Evolutionary conservation across 2,329 filamentous ascomycete species (phyloP).

Genomic region (Macrophomina tecta): DNA sequence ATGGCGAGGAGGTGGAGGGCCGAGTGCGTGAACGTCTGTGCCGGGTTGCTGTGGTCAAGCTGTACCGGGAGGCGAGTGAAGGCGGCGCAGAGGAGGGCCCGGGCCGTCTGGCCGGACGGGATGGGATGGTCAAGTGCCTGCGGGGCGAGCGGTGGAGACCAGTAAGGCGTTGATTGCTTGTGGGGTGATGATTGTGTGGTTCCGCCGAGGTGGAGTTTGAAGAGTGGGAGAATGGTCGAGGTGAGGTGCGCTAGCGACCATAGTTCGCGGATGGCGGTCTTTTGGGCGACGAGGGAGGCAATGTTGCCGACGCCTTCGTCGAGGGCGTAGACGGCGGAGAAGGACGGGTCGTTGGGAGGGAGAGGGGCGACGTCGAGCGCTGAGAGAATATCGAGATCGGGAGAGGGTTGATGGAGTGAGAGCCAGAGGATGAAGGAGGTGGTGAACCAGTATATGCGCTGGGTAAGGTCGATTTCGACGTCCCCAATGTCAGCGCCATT

Average conservation of each 20-base stretch:
- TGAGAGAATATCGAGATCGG: constrained; percentile 32
- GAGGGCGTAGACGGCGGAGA: constrained; percentile 31
- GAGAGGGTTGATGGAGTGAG: constrained; percentile 45
- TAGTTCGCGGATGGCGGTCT: constrained; percentile 30
- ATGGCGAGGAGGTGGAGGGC: background rate
- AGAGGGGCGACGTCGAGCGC: constrained; percentile 29
- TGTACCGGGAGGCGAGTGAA: background rate
- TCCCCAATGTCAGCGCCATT: constrained; percentile 51
- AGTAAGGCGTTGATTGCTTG: background rate
- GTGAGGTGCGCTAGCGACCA: constrained; percentile 33
- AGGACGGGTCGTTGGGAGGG: constrained; percentile 33
- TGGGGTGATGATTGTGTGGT: background rate
- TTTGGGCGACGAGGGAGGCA: constrained; percentile 32
- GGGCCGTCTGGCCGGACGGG: background rate
- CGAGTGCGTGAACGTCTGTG: background rate
- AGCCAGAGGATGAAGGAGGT: constrained; percentile 49
- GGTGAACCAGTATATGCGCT: constrained; percentile 50
- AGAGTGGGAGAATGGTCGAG: constrained; percentile 30
- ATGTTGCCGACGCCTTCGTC: constrained; percentile 33
- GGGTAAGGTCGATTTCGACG: constrained; percentile 49
- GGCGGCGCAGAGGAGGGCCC: background rate
- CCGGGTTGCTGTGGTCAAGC: constrained; percentile 10
- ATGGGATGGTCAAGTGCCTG: background rate
- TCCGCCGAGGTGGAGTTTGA: background rate
- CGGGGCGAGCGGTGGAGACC: background rate